Evolutionary conservation across 1,284 basidiomycete genomes (phyloP).

Genomic region (Trichosporon ovoides): DNA sequence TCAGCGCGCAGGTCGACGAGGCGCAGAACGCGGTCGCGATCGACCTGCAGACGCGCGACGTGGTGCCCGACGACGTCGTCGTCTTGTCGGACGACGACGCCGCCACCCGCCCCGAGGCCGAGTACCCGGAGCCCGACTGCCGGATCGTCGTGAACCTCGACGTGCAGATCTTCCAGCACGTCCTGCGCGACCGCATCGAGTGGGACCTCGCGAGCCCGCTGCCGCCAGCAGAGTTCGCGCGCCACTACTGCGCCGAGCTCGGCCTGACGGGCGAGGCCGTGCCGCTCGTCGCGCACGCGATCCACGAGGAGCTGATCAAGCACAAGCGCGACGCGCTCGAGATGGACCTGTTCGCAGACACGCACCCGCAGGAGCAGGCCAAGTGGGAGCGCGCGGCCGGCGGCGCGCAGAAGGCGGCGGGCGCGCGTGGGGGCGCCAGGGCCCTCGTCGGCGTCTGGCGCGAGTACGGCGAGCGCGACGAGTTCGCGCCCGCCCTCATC

Average conservation of each 20-base stretch:
- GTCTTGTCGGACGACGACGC: conserved; percentile 29
- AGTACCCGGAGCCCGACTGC: conserved; percentile 69
- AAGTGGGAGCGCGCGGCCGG: conserved; percentile 66
- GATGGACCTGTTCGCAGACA: conserved; percentile 73
- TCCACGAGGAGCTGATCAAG: conserved; percentile 90
- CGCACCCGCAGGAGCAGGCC: conserved; percentile 50
- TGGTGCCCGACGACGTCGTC: conserved; percentile 37
- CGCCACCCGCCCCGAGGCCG: conserved; percentile 18
- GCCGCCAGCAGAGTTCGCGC: conserved; percentile 81
- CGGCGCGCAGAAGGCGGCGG: conserved; percentile 54
- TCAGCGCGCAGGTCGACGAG: conserved; percentile 84
- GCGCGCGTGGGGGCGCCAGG: conserved; percentile 60
- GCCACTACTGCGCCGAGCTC: conserved; percentile 74
- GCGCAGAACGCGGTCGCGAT: conserved; percentile 72
- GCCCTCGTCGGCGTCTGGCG: conserved; percentile 84
- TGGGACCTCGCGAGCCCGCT: conserved; percentile 93
- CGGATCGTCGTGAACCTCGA: conserved; percentile 89
- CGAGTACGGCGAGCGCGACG: conserved; percentile 87
- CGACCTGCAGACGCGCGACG: conserved; percentile 44
- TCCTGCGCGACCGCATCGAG: conserved; percentile 90
- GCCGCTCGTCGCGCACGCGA: conserved; percentile 82
- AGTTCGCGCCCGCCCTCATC: conserved; percentile 85
- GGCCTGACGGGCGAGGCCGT: conserved; percentile 81
- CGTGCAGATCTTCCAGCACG: conserved; percentile 89
- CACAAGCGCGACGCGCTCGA: conserved; percentile 93